phyloP scores from a whole-genome alignment of 768 basidiomycete genomes.

The Psilocybe subaeruginosa region DNA sequence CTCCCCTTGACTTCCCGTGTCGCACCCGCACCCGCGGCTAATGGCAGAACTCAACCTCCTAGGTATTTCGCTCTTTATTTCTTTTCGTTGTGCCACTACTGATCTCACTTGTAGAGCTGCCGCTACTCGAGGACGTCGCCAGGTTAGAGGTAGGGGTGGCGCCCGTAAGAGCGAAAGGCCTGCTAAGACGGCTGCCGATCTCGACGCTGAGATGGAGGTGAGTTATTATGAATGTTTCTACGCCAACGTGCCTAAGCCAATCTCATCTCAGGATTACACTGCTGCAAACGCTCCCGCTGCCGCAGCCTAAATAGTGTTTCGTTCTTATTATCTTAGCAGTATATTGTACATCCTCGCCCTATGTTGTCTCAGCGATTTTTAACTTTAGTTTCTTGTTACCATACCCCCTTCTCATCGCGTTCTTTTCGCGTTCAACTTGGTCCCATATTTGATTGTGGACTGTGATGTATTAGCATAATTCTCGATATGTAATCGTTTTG shows the following conservation, averaged over 20 bases:
- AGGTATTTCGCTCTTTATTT: conserved; percentile 30
- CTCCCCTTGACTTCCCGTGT: conserved; percentile 82
- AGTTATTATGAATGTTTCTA: conserved; percentile 11
- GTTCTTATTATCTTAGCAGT: conserved; percentile 14
- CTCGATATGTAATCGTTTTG: conserved; percentile 14
- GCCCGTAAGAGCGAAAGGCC: conserved; percentile 63
- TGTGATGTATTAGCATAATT: conserved; percentile 23
- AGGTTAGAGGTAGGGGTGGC: conserved; percentile 42
- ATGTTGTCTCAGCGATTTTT: conserved; percentile 14
- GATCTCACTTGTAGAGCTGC: conserved; percentile 30
- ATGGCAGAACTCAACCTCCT: conserved; percentile 26
- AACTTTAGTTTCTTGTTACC: conserved; percentile 16
- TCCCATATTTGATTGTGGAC: conserved; percentile 11
- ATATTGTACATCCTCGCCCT: conserved; percentile 17
- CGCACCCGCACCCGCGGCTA: conserved; percentile 61
- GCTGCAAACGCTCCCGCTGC: conserved; percentile 56
- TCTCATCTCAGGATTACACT: conserved; percentile 62
- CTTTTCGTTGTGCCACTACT: conserved; percentile 1
- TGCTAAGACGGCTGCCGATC: conserved; percentile 82
- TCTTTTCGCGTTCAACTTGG: conserved; percentile 13
- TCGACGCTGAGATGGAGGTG: conserved; percentile 99
- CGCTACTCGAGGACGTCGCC: conserved; percentile 49
- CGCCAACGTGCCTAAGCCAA: not conserved
- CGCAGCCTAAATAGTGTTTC: conserved; percentile 29
- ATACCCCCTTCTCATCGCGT: conserved; percentile 17